These are phyloP conservation scores for Mucor lusitanicus DNA, from an alignment of 371 early-diverging fungal genomes.

Conservation along the genomic window DNA sequence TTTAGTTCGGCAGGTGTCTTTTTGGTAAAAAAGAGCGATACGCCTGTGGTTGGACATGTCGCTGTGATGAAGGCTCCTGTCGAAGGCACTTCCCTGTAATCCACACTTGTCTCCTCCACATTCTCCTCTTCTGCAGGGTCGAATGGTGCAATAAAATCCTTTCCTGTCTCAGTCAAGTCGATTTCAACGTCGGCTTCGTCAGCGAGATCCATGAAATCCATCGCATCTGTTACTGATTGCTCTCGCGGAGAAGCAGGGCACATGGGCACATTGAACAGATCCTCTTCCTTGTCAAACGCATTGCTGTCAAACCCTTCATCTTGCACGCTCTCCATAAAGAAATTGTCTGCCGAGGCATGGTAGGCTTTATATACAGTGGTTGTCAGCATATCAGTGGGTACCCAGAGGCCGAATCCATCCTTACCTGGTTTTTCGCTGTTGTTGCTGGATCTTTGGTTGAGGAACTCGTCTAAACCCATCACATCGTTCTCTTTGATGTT, in stretches of 20 bases:
- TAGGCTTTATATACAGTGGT: no score
- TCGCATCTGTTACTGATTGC: background rate
- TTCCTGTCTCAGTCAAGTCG: background rate
- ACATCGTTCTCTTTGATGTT: constrained; percentile 7
- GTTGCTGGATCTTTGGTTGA: constrained; percentile 5
- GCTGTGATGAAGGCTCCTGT: constrained; percentile 28
- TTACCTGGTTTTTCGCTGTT: constrained; percentile 1
- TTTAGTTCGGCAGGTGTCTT: constrained; percentile 11
- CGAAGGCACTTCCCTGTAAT: constrained; percentile 19
- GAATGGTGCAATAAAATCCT: background rate
- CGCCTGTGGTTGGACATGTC: constrained; percentile 40
- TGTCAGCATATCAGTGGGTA: no score
- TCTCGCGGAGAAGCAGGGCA: background rate
- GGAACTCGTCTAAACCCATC: constrained; percentile 11
- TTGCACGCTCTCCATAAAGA: background rate
- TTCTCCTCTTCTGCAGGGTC: background rate
- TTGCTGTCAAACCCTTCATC: background rate
- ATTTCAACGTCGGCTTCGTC: background rate
- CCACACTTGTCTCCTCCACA: background rate
- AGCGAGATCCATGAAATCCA: constrained; percentile 16
- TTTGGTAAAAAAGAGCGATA: constrained; percentile 53
- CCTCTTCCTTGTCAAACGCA: background rate
- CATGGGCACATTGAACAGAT: background rate
- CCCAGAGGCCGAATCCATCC: no score
- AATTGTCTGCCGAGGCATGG: background rate